Conservation (phyloP, 169 alveolate genomes). For the Amoebophrya sp. region DNA sequence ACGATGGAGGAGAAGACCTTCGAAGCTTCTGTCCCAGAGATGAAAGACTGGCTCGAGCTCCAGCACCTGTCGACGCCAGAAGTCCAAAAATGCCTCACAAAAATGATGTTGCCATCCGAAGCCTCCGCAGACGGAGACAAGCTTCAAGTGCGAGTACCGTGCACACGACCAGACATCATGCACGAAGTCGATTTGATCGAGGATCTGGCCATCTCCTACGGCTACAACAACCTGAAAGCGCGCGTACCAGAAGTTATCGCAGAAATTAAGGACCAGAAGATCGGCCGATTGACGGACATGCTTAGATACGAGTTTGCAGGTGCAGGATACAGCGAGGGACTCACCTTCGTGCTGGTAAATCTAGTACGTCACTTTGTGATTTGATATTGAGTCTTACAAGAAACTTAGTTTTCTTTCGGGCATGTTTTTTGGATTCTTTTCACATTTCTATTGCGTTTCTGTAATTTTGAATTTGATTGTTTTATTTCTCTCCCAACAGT, state of each 20-base stretch:
- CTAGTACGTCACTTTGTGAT: too few relatives aligned
- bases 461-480: too few relatives aligned
- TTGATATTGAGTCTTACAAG: too few relatives aligned
- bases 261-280: slow-evolving; percentile 51
- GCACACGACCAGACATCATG: slow-evolving; percentile 60
- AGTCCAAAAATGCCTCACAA: background rate
- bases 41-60: slow-evolving; percentile 5
- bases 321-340: slow-evolving; percentile 20
- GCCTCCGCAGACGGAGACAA: background rate
- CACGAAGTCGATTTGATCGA: slow-evolving; percentile 78
- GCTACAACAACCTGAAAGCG: slow-evolving; percentile 59
- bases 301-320: background rate
- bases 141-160: background rate
- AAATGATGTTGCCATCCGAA: background rate
- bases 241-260: slow-evolving; percentile 39
- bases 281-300: slow-evolving; percentile 10
- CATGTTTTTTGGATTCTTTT: too few relatives aligned
- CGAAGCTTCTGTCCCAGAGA: background rate
- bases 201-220: slow-evolving; percentile 76
- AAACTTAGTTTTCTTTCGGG: too few relatives aligned
- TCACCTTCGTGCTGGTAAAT: background rate
- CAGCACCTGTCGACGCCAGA: background rate
- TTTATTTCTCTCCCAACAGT: too few relatives aligned
- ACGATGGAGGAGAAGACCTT: background rate
- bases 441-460: too few relatives aligned